These are phyloP conservation scores for Xylaria sp. DNA, from an alignment of 495 filamentous ascomycete species.

Conservation along the genomic window DNA sequence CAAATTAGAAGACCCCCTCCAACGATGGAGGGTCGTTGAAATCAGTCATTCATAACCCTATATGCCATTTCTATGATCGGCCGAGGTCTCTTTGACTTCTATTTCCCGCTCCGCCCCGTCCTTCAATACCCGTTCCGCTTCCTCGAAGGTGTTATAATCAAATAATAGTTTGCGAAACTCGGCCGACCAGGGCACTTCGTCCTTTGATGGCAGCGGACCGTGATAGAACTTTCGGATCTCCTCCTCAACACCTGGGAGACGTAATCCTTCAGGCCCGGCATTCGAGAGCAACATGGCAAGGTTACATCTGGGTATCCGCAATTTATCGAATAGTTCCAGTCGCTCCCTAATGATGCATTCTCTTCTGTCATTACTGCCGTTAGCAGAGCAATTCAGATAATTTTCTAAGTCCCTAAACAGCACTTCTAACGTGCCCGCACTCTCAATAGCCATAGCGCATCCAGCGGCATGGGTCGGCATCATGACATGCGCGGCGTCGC, in stretches of 20 bases:
- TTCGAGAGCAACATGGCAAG: slow-evolving; percentile 44
- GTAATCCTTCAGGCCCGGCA: slow-evolving; percentile 30
- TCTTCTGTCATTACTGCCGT: background rate
- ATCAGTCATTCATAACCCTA: background rate
- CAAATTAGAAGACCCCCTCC: background rate
- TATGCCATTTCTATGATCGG: background rate
- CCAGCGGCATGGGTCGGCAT: slow-evolving; percentile 42
- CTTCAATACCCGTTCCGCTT: slow-evolving; percentile 28
- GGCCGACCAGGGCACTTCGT: slow-evolving; percentile 32
- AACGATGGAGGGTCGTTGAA: slow-evolving; percentile 25
- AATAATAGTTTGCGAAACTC: slow-evolving; percentile 40
- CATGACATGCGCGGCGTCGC: slow-evolving; percentile 45
- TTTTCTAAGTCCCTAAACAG: slow-evolving; percentile 27
- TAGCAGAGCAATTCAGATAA: background rate
- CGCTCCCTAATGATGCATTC: slow-evolving; percentile 13
- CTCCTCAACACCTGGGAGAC: slow-evolving; percentile 37
- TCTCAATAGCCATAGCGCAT: slow-evolving; percentile 38
- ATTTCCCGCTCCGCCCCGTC: background rate
- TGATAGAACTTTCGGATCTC: slow-evolving; percentile 41
- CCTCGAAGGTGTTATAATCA: slow-evolving; percentile 36
- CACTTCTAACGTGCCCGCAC: slow-evolving; percentile 26
- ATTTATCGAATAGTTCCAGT: slow-evolving; percentile 36
- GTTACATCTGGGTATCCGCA: slow-evolving; percentile 43
- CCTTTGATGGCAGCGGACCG: slow-evolving; percentile 35
- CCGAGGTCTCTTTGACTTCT: background rate